A percentile compares a stretch with the other conserved stretches of the same genome.
Evolutionary conservation across 306 rosid species (phyloP).

Genomic region (Citrullus colocynthis): DNA sequence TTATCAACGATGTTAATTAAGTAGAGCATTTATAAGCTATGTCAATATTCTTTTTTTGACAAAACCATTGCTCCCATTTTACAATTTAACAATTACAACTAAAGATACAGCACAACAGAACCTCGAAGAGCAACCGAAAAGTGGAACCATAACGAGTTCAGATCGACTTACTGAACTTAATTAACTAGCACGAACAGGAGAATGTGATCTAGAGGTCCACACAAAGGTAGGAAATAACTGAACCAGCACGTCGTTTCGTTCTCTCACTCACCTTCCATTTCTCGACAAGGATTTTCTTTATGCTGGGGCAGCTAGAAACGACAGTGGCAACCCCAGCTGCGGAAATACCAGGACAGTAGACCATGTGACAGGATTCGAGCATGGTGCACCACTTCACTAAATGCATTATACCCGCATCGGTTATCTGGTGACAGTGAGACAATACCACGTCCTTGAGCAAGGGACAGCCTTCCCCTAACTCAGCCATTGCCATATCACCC

Average conservation of each 20-base stretch:
- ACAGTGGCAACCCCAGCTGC: slow-evolving; percentile 74
- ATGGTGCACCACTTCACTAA: slow-evolving; percentile 54
- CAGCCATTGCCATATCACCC: slow-evolving; percentile 82
- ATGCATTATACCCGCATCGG: slow-evolving; percentile 72
- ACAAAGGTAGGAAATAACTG: slow-evolving; percentile 69
- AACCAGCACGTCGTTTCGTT: slow-evolving; percentile 75
- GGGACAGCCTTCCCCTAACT: slow-evolving; percentile 79
- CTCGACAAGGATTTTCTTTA: slow-evolving; percentile 89
- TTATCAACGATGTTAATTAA: background rate
- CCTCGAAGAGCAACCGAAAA: background rate
- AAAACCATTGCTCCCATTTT: background rate
- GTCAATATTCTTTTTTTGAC: background rate
- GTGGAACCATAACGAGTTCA: background rate
- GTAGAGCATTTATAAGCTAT: background rate
- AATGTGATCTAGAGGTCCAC: slow-evolving; percentile 36
- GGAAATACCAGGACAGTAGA: slow-evolving; percentile 72
- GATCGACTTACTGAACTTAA: background rate
- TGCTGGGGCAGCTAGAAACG: slow-evolving; percentile 69
- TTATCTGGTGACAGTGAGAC: slow-evolving; percentile 83
- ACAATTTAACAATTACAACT: background rate
- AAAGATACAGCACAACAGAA: background rate
- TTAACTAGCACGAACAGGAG: background rate
- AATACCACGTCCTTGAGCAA: slow-evolving; percentile 60
- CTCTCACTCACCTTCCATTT: slow-evolving; percentile 88
- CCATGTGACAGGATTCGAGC: slow-evolving; percentile 86